phyloP scores from a whole-genome alignment of 345 rosid genomes.

The Euphorbia lathyris region DNA sequence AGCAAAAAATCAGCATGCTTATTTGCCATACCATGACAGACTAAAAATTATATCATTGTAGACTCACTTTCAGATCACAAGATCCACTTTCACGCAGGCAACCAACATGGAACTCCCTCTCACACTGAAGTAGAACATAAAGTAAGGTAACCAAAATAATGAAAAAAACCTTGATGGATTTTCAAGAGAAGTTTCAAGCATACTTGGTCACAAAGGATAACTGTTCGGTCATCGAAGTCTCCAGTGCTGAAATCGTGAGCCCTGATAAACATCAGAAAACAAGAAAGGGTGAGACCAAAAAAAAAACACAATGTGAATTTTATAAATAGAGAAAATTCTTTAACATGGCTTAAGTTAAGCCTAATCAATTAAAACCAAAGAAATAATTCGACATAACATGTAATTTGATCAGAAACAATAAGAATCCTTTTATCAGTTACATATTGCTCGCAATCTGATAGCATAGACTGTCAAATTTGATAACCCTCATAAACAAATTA shows the following conservation, averaged over 20 bases:
- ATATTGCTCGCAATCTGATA: neutral
- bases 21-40: slow-evolving; percentile 12
- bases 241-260: slow-evolving; percentile 69
- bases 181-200: slow-evolving; percentile 19
- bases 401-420: neutral
- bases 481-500: neutral
- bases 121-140: slow-evolving; percentile 59
- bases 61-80: slow-evolving; percentile 84
- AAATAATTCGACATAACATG: neutral
- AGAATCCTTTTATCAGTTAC: neutral
- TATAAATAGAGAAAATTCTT: neutral
- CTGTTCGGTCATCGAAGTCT: slow-evolving; percentile 75
- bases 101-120: slow-evolving; percentile 77
- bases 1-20: slow-evolving; percentile 9
- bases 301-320: neutral
- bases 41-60: slow-evolving; percentile 9
- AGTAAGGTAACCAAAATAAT: slow-evolving; percentile 5
- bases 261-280: slow-evolving; percentile 37
- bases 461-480: neutral
- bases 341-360: neutral
- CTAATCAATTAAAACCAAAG: neutral
- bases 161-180: neutral
- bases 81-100: slow-evolving; percentile 71
- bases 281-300: neutral
- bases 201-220: slow-evolving; percentile 97